Percentiles rank a stretch among this genome's conserved stretches.
Conservation (phyloP, 768 basidiomycete species). For the Amanita brunnescens region DNA sequence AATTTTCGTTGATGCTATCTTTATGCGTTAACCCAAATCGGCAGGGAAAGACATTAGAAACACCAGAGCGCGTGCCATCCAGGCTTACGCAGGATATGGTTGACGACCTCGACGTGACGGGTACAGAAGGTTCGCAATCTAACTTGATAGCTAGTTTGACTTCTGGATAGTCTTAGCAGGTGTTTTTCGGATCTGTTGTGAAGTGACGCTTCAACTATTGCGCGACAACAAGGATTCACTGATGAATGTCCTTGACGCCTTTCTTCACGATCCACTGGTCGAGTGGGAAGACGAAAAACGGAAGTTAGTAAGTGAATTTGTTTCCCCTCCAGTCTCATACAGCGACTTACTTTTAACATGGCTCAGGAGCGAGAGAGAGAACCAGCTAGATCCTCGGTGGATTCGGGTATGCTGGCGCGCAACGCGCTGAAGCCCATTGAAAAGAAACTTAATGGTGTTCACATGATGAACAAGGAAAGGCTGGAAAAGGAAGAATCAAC, state of each 20-base stretch:
- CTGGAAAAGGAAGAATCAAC: conserved; percentile 61
- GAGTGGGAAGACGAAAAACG: conserved; percentile 89
- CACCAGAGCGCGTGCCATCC: conserved; percentile 90
- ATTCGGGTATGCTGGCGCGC: conserved; percentile 62
- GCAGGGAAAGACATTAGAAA: conserved; percentile 73
- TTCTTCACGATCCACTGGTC: conserved; percentile 92
- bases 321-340: no score
- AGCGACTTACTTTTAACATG: no score
- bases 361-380: conserved; percentile 35
- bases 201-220: conserved; percentile 81
- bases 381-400: conserved; percentile 37
- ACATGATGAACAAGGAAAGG: conserved; percentile 42
- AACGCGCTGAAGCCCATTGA: conserved; percentile 74
- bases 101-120: conserved; percentile 87
- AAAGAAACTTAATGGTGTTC: conserved; percentile 72
- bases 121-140: conserved; percentile 63
- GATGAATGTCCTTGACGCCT: conserved; percentile 94
- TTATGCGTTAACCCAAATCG: conserved; percentile 17
- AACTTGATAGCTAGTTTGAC: neutral
- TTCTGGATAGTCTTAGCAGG: conserved; percentile 32
- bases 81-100: conserved; percentile 89
- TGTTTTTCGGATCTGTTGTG: conserved; percentile 84
- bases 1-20: conserved; percentile 7
- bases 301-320: conserved; percentile 36
- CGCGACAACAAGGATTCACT: conserved; percentile 87